Base-by-base conservation (phyloP, 192 early-diverging fungal genomes). In the Umbelopsis sp. region DNA sequence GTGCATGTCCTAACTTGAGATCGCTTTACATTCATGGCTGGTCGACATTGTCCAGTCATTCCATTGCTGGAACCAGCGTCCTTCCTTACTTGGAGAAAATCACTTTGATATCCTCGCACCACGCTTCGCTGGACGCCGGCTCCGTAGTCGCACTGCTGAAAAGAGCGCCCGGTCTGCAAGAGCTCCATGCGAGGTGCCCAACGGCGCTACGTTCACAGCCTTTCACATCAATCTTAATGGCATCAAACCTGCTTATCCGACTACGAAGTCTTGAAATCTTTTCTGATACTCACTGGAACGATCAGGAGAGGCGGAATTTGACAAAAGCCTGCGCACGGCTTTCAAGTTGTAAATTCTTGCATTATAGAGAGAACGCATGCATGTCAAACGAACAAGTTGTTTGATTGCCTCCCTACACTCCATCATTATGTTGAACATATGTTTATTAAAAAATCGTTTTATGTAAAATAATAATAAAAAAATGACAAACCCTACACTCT, bases 21-120 rank as follows among this genome's bases (percentile, higher is more conserved):
- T 30, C 46, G 2, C 37, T 73, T 3, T 55, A 50, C 3, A 52
- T 73, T 13, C 25, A 27, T 22, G 72, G 72, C 25, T 73, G 72
- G 72, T 25, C 45, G 4, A 73, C 72, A 3, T 35, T 73, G 30
- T 68, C 72, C 3, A 33, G 68, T 25, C 72, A 73, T 10, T 51
- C 66, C 6, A 16, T 61, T 16, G 33, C 11, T 0, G 55, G 30
- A 61, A 12, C 7, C 11, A 18, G 7, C 13, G 3, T 18, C 0
- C 30, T 61, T 35, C 55, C 55, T 1, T 18, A 33, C 16, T 13
- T 61, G 6, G 27, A 61, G 30, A 35, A 35, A 35, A 12, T 61
- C 0, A 61, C 55, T 3, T n/a, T 61, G 13, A 25, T 18, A 35
- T 61, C 27, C 27, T 27, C 27, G 5, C 21, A 61, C 25, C 12